Base-by-base conservation (phyloP, 1,284 basidiomycete genomes). In the Pseudozyma sp. region DNA sequence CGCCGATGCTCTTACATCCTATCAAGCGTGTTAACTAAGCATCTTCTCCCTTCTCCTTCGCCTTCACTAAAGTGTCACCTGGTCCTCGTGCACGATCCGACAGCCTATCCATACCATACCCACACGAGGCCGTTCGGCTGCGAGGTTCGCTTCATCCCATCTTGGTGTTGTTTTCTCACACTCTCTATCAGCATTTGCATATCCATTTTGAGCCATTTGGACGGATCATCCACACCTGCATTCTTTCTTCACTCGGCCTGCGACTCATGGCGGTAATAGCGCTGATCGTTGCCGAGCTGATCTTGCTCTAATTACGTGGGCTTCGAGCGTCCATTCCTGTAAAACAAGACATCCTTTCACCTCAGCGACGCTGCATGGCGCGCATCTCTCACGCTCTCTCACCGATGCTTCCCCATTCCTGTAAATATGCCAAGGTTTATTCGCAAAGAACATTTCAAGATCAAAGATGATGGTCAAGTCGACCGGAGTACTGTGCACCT, bases 1-100 rank as follows among this genome's bases (percentile, higher is more conserved):
- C 80, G 42, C 83, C 83, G 14, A 77, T 80, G 64, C 70, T 85
- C 47, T 64, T 85, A 52, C 83, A 85, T 55, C 83, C 83, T 9
- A 84, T 85, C 75, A 85, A 85, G 76, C 73, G 75, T 6, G 67
- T 83, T 66, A 69, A 74, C 62, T 74, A 59, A 56, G 38, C 34
- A 6, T 25, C n/a, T 9, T 31, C 10, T 44, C 42, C 31, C 12
- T 18, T 43, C 25, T 49, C 19, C 16, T n/a, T 31, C 38, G 12
- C 31, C 31, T 36, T 35, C 14, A 3, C 18, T 21, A 31, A 31
- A 31, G 3, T 31, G 3, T 6, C 25, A 6, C 25, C 25, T 31
- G 25, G 16, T 25, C 43, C 58, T 60, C 52, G 51, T 58, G 34
- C 60, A 19, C 35, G 53, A 47, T 11, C 50, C 44, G 6, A 49